Evolutionary conservation across 768 basidiomycete genomes (phyloP), one percentile per base, ranked within the genome.

Genomic region (Tylopilus cervinicoccineus): DNA sequence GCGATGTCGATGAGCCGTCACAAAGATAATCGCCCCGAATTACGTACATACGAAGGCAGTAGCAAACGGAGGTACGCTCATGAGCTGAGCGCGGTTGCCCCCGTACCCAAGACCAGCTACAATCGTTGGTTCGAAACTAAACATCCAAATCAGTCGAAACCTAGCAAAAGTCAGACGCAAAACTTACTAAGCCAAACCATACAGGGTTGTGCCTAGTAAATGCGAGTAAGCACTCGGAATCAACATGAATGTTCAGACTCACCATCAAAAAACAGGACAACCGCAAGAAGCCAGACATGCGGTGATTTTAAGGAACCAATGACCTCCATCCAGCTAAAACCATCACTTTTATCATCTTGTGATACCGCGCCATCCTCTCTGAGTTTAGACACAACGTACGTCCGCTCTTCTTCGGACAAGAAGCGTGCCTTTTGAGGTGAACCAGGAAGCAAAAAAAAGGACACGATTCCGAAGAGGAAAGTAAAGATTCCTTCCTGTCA

Each of bases 101-200:
- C 72, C 72, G 60, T 76, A 84, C 17, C 83, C 83, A 3, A 86
- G 73, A 16, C 72, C 70, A 26, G 77, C 70, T 10, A 90, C 78
- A 63, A 91, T 86, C 4, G 83, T 82, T 6, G 88, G 88, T 8
- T 80, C 70, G 65, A 91, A 89, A 55, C 86, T 80, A 39, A 45
- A 52, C 36, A 68, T 56, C 40, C 26, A 41, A 36, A 43, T 47
- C 14, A 28, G 76, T 69, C n/a, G 16, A 72, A 14, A 32, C 69
- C 41, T 72, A 23, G 68, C 4, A 74, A 73, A 73, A 11, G 38
- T 31, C n/a, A 44, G 13, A 34, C 24, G 34, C 33, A 9, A 24
- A 23, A 28, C 64, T 52, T 45, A 68, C 65, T 53, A 68, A 27
- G 49, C 53, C 17, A 66, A 22, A 20, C 58, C 51, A 23, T 29